Evolutionary conservation across 2,329 filamentous ascomycete genomes (phyloP), one percentile per base, ranked within the genome.

Genomic region (Neopestalotiopsis clavispora): DNA sequence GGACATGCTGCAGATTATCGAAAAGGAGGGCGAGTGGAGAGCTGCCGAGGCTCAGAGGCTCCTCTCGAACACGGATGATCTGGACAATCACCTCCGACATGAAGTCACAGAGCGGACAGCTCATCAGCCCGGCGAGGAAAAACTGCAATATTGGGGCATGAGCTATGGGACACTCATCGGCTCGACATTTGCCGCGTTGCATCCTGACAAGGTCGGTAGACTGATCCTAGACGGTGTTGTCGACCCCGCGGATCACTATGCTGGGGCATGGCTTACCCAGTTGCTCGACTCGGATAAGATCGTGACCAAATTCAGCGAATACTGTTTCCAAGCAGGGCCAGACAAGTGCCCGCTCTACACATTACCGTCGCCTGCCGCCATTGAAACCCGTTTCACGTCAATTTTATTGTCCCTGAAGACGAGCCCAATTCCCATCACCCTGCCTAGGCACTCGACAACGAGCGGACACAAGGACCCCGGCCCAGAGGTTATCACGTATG

Each of bases 1-100:
- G 57, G 85, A 87, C 69, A 86, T 87, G 83, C 74, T 86, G 10
- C 80, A 82, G 56, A 79, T 87, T 45, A 77, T 82, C 12, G 84
- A 87, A 69, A 77, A 73, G 40, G 78, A 84, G 57, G 82, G 78
- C 7, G 77, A 81, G 32, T 82, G 77, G 74, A 71, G 77, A 30
- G 74, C 73, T 12, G 62, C 68, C 12, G 72, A 77, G 69, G 75
- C 71, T 1, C 64, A 42, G 30, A 68, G 69, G 13, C 32, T 74
- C 67, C 49, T 68, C 0, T 30, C 32, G n/a, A 23, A 23, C 13
- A 17, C 9, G 9, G 7, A n/a, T n/a, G 7, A 4, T 65, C 59
- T 23, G 65, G 68, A 12, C 20, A 13, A 30, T 20, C 9, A 14
- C 0, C 2, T 34, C 9, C 5, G 4, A 63, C 13, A n/a, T 12